Evolutionary conservation across 805 yeast genomes (phyloP).

Genomic region (Torulaspora indica): DNA sequence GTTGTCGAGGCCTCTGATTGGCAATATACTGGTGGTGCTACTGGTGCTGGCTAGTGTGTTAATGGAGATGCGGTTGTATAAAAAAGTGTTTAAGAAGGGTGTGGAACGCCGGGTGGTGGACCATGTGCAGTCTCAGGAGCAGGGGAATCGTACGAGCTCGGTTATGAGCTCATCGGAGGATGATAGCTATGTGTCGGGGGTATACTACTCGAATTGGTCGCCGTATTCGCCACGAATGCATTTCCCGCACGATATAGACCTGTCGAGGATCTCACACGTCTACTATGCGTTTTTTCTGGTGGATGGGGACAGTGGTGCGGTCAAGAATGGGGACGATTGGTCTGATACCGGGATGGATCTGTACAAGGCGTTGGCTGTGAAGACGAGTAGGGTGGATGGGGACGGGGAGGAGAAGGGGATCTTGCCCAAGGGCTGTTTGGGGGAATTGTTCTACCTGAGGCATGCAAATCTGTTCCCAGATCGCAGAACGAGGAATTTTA

Average conservation of each 20-base stretch:
- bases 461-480: constrained; percentile 14
- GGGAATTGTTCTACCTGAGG: constrained; percentile 48
- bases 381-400: constrained; percentile 5
- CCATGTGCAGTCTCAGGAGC: constrained; percentile 7
- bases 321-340: constrained; percentile 57
- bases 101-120: constrained; percentile 9
- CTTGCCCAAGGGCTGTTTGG: constrained; percentile 44
- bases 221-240: constrained; percentile 57
- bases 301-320: constrained; percentile 48
- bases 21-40: constrained; percentile 4
- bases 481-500: constrained; percentile 37
- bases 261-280: constrained; percentile 54
- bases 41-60: constrained; percentile 10
- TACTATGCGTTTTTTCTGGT: constrained; percentile 74
- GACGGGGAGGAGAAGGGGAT: constrained; percentile 2
- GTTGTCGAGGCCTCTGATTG: constrained; percentile 6
- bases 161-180: no score
- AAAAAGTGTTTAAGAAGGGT: constrained; percentile 12
- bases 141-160: not conserved
- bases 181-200: constrained; percentile 29
- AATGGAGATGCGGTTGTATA: constrained; percentile 18
- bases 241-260: constrained; percentile 59
- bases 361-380: constrained; percentile 18
- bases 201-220: constrained; percentile 61
- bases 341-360: constrained; percentile 50